Conservation (phyloP, 805 yeast genomes). For the Lipomyces oligophaga region DNA sequence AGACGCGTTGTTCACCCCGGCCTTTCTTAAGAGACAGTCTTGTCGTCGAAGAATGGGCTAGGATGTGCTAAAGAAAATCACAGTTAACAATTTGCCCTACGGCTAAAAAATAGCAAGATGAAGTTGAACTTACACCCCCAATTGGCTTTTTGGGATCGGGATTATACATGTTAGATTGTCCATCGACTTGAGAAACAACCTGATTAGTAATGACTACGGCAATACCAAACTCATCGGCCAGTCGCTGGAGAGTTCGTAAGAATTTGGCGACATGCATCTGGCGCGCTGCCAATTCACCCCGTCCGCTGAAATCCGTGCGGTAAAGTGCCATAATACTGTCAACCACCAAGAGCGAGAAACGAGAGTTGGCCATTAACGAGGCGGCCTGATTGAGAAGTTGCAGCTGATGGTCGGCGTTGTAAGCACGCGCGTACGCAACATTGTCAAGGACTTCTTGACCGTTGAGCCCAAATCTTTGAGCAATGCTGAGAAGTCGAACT, state of each 20-base stretch:
- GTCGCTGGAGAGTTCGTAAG: conserved; percentile 83
- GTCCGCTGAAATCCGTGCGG: conserved; percentile 89
- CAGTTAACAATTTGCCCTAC: not conserved
- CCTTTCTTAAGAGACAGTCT: conserved; percentile 88
- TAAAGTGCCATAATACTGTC: conserved; percentile 96
- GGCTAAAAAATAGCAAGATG: not conserved
- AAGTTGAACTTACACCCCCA: conserved; percentile 56
- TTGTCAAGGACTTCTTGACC: conserved; percentile 94
- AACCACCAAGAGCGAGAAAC: conserved; percentile 80
- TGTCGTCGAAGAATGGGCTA: conserved; percentile 95
- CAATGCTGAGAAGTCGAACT: conserved; percentile 80
- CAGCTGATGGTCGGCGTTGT: conserved; percentile 93
- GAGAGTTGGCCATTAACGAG: conserved; percentile 88
- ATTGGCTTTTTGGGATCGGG: conserved; percentile 98
- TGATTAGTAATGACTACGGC: conserved; percentile 95
- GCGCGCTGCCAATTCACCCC: conserved; percentile 93
- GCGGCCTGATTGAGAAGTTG: conserved; percentile 86
- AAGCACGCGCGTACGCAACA: conserved; percentile 96
- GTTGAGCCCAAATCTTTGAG: conserved; percentile 84
- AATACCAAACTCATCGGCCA: conserved; percentile 96
- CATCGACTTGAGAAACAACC: conserved; percentile 97
- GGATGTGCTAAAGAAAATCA: conserved; percentile 51
- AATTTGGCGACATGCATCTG: conserved; percentile 92
- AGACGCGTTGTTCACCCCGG: conserved; percentile 84
- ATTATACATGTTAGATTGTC: conserved; percentile 67